These are phyloP conservation scores for Bolboschoenoplectus hybrid DNA, from an alignment of 202 grass and related monocot genomes.

Conservation along the genomic window DNA sequence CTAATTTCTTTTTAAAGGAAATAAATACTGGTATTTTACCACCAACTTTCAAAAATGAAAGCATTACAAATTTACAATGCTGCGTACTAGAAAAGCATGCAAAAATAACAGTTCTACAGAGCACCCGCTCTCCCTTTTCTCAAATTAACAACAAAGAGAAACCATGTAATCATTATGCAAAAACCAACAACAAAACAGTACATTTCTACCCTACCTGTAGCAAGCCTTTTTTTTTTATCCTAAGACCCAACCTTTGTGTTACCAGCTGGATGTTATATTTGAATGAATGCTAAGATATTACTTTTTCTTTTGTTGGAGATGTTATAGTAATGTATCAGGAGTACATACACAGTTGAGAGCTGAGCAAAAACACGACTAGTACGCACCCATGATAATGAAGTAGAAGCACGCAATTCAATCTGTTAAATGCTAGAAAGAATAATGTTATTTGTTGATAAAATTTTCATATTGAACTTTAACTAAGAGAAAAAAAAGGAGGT, in stretches of 20 bases:
- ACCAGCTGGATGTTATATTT: slow-evolving; percentile 11
- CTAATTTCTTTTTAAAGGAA: slow-evolving; percentile 1
- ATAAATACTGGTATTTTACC: background rate
- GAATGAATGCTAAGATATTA: slow-evolving; percentile 28
- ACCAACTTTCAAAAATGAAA: background rate
- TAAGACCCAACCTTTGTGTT: slow-evolving; percentile 4
- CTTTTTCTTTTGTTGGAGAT: slow-evolving; percentile 5
- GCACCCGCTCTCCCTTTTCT: background rate
- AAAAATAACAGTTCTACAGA: background rate
- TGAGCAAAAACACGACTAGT: slow-evolving; percentile 78
- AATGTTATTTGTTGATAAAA: slow-evolving; percentile 8
- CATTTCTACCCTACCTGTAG: background rate
- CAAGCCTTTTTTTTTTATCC: background rate
- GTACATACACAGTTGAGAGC: slow-evolving; percentile 75
- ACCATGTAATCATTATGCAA: background rate
- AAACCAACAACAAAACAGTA: background rate
- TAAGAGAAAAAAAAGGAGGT: background rate
- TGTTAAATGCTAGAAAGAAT: slow-evolving; percentile 42
- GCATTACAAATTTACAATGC: background rate
- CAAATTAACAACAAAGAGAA: background rate
- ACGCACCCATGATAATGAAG: slow-evolving; percentile 70
- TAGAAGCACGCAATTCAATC: slow-evolving; percentile 88
- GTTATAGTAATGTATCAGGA: slow-evolving; percentile 22
- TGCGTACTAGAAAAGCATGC: background rate
- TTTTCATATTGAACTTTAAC: background rate